phyloP scores from a whole-genome alignment of 176 grass and related monocot genomes.

The Aegilops umbellulata region DNA sequence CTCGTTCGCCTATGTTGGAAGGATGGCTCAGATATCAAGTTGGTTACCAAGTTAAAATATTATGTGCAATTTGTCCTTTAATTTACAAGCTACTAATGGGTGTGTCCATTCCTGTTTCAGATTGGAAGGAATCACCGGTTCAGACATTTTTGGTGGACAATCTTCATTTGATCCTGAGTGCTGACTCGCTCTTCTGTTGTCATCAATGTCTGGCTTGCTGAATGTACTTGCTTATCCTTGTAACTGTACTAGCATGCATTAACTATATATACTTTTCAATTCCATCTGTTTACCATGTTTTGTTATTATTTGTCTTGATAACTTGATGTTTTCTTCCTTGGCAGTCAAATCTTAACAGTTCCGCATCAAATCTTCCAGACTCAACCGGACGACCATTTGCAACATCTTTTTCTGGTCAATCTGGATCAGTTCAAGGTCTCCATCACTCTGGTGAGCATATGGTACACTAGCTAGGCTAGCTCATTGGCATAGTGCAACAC shows the following conservation, averaged over 20 bases:
- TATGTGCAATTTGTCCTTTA: background rate
- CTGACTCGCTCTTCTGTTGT: constrained; percentile 30
- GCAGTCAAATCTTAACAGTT: constrained; percentile 81
- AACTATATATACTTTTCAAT: background rate
- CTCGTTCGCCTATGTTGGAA: background rate
- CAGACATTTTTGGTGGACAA: constrained; percentile 39
- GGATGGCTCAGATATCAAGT: background rate
- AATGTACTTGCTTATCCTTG: constrained; percentile 48
- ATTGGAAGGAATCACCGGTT: constrained; percentile 21
- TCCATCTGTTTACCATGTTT: background rate
- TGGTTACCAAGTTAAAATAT: background rate
- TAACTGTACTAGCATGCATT: constrained; percentile 4
- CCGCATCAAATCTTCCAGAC: constrained; percentile 77
- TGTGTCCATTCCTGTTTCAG: constrained; percentile 48
- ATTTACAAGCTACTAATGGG: constrained; percentile 25
- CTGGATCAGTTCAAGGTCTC: constrained; percentile 69
- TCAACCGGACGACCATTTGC: constrained; percentile 75
- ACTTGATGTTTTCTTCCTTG: constrained; percentile 11
- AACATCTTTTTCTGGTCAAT: constrained; percentile 75
- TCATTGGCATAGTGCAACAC: background rate
- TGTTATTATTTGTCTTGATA: background rate
- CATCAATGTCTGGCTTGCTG: constrained; percentile 73
- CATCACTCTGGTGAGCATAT: constrained; percentile 82
- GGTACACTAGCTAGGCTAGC: background rate
- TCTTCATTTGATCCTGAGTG: constrained; percentile 48